Conservation (phyloP, 331 rosid species). For the Spiraea crenata region DNA sequence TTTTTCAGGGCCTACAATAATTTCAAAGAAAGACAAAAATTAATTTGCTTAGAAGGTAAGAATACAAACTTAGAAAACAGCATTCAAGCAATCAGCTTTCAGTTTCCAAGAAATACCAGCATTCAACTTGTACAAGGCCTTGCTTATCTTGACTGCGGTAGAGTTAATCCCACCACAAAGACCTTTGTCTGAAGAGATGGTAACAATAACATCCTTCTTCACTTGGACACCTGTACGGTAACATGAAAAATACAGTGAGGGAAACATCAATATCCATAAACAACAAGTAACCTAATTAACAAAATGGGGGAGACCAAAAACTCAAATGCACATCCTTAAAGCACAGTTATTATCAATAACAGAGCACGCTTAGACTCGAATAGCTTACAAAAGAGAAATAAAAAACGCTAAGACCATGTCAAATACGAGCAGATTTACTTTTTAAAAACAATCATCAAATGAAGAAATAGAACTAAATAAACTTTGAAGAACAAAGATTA, state of each 20-base stretch:
- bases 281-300: not conserved
- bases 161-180: conserved; percentile 99
- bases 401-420: not conserved
- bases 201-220: conserved; percentile 76
- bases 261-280: not conserved
- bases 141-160: conserved; percentile 94
- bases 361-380: not conserved
- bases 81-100: conserved; percentile 11
- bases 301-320: not conserved
- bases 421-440: not conserved
- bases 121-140: conserved; percentile 53
- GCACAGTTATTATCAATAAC: not conserved
- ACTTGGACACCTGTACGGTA: conserved; percentile 57
- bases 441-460: not conserved
- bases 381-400: not conserved
- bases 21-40: conserved; percentile 5
- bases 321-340: not conserved
- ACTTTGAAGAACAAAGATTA: conserved; percentile 8
- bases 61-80: not conserved
- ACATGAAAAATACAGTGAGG: conserved; percentile 12
- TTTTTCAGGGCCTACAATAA: conserved; percentile 69
- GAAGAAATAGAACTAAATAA: conserved; percentile 1
- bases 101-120: conserved; percentile 55
- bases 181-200: conserved; percentile 96
- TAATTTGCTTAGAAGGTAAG: not conserved